phyloP scores from a whole-genome alignment of 805 yeast genomes.

The Sporopachydermia quercuum region DNA sequence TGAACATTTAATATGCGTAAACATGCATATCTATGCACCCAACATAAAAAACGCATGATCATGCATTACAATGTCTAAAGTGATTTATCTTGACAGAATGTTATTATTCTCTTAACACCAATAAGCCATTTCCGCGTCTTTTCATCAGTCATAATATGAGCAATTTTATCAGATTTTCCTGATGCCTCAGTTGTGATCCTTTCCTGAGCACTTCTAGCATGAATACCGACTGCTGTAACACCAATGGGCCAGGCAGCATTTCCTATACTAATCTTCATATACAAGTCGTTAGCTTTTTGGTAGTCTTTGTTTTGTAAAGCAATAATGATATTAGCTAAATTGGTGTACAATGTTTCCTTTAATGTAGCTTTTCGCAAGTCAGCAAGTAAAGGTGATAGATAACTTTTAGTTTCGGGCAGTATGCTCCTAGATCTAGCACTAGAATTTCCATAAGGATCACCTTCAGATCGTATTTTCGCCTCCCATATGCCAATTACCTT shows the following conservation, averaged over 20 bases:
- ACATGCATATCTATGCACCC: no score
- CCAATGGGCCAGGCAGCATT: conserved; percentile 92
- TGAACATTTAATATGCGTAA: no score
- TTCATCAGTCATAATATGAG: conserved; percentile 73
- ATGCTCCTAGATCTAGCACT: conserved; percentile 13
- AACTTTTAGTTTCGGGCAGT: conserved; percentile 30
- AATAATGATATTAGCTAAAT: conserved; percentile 44
- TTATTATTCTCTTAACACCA: conserved; percentile 58
- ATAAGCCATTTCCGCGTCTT: conserved; percentile 64
- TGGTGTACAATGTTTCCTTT: conserved; percentile 27
- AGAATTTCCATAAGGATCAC: conserved; percentile 9
- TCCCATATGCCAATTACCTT: conserved; percentile 31
- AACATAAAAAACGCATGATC: no score
- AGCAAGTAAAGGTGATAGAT: conserved; percentile 38
- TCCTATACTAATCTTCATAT: conserved; percentile 67
- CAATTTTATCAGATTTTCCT: conserved; percentile 16
- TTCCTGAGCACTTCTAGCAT: conserved; percentile 50
- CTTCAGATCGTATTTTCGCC: conserved; percentile 15
- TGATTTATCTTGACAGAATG: conserved; percentile 26
- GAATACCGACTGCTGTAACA: conserved; percentile 64
- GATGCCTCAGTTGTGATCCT: conserved; percentile 35
- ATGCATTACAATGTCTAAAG: no score
- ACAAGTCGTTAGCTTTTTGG: conserved; percentile 46
- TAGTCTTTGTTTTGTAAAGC: conserved; percentile 42
- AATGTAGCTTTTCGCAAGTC: conserved; percentile 31